phyloP scores from a whole-genome alignment of 345 rosid genomes.

The Populus ilicifolia region DNA sequence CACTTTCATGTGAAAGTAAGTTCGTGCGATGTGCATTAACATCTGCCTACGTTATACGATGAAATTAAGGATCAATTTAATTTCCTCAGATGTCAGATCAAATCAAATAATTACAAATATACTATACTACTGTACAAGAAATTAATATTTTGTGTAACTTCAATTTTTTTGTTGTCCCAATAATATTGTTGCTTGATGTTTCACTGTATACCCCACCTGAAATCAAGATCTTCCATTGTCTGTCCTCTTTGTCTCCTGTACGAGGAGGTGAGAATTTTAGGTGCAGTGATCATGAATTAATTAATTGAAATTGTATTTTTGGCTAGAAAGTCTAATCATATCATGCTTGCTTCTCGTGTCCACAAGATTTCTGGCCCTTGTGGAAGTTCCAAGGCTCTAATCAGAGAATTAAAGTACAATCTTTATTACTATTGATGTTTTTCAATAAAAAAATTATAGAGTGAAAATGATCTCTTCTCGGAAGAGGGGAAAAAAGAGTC shows the following conservation, averaged over 20 bases:
- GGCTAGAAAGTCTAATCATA: background rate
- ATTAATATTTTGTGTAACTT: too few relatives aligned
- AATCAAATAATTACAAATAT: too few relatives aligned
- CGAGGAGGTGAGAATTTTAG: too few relatives aligned
- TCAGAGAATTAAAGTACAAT: background rate
- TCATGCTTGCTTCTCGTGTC: constrained; percentile 2
- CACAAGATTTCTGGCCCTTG: background rate
- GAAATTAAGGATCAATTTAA: background rate
- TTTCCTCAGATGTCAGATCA: background rate
- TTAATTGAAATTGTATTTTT: background rate
- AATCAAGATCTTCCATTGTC: too few relatives aligned
- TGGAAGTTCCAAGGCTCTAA: constrained; percentile 8
- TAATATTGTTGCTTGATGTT: too few relatives aligned
- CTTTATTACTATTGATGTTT: too few relatives aligned
- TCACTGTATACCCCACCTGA: too few relatives aligned
- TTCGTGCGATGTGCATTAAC: background rate
- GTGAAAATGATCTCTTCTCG: background rate
- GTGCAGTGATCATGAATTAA: background rate
- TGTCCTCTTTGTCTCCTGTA: too few relatives aligned
- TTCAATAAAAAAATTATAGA: too few relatives aligned
- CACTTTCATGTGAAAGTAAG: background rate
- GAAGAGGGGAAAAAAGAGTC: background rate
- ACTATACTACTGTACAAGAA: too few relatives aligned
- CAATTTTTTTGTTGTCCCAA: too few relatives aligned
- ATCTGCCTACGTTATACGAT: background rate